Evolutionary conservation across 306 rosid genomes (phyloP).

Genomic region (Prunus fruticosa): DNA sequence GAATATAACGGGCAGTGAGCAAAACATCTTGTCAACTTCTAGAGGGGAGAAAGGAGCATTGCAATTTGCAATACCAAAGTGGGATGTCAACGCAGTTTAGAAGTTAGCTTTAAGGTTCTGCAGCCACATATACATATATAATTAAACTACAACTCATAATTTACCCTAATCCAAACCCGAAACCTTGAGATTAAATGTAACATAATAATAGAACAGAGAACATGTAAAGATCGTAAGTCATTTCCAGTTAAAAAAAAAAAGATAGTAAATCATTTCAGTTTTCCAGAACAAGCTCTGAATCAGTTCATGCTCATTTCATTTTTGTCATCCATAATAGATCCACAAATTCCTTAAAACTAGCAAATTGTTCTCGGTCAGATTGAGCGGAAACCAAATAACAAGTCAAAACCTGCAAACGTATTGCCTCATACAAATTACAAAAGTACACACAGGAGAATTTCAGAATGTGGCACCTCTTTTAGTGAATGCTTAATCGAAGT

Average conservation of each 20-base stretch:
- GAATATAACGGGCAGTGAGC: slow-evolving; percentile 1
- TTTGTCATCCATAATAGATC: neutral
- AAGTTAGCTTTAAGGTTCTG: neutral
- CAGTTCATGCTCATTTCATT: neutral
- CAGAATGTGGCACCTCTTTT: neutral
- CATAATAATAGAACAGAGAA: too few species aligned
- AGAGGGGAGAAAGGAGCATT: neutral
- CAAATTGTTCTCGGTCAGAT: neutral
- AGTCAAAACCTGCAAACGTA: neutral
- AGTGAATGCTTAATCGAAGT: slow-evolving; percentile 40
- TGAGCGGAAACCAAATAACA: neutral
- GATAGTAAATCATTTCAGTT: too few species aligned
- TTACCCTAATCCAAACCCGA: neutral
- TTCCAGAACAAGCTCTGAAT: neutral
- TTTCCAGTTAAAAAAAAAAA: too few species aligned
- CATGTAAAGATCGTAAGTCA: too few species aligned
- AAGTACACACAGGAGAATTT: neutral
- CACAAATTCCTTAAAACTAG: neutral
- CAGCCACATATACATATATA: neutral
- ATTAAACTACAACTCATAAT: neutral
- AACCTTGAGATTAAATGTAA: neutral
- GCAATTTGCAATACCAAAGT: neutral
- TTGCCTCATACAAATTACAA: neutral
- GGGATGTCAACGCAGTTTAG: neutral
- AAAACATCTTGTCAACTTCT: slow-evolving; percentile 13